Evolutionary conservation across 441 rosid species (phyloP).

Genomic region (Jatropha podagrica): DNA sequence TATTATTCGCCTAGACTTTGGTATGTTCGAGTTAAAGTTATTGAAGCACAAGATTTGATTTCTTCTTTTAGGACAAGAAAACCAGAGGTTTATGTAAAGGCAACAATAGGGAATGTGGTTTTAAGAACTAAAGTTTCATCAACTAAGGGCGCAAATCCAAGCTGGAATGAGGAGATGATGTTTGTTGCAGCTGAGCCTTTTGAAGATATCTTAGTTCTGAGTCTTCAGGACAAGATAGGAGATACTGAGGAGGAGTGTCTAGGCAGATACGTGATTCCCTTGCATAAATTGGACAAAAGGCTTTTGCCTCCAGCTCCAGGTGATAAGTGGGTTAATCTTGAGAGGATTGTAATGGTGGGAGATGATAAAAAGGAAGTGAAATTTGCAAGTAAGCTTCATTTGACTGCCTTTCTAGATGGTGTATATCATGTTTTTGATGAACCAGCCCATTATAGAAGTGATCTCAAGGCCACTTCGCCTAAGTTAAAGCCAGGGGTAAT

Average conservation of each 20-base stretch:
- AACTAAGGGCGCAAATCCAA: conserved; percentile 33
- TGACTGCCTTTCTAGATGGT: conserved; percentile 37
- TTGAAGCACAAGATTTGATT: conserved; percentile 52
- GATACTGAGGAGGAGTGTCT: conserved; percentile 26
- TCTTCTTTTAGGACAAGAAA: conserved; percentile 28
- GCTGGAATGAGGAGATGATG: conserved; percentile 57
- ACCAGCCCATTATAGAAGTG: conserved; percentile 38
- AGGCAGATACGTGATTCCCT: conserved; percentile 33
- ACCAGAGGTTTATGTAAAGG: conserved; percentile 36
- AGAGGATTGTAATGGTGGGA: conserved; percentile 11
- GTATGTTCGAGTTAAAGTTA: conserved; percentile 45
- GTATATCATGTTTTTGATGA: conserved; percentile 47
- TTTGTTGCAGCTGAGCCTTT: conserved; percentile 54
- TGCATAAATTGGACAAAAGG: conserved; percentile 32
- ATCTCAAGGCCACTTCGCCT: conserved; percentile 33
- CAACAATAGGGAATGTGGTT: conserved; percentile 27
- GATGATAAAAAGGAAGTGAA: conserved; percentile 17
- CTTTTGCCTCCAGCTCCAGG: conserved; percentile 10
- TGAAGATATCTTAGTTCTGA: conserved; percentile 31
- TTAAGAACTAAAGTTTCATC: conserved; percentile 32
- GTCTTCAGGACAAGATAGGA: conserved; percentile 29
- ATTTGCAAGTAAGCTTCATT: conserved; percentile 36
- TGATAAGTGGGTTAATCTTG: conserved; percentile 35
- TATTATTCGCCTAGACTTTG: conserved; percentile 49
- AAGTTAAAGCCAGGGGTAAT: conserved; percentile 23